phyloP scores from a whole-genome alignment of 176 grass and related monocot species.

The Lolium multiflorum region DNA sequence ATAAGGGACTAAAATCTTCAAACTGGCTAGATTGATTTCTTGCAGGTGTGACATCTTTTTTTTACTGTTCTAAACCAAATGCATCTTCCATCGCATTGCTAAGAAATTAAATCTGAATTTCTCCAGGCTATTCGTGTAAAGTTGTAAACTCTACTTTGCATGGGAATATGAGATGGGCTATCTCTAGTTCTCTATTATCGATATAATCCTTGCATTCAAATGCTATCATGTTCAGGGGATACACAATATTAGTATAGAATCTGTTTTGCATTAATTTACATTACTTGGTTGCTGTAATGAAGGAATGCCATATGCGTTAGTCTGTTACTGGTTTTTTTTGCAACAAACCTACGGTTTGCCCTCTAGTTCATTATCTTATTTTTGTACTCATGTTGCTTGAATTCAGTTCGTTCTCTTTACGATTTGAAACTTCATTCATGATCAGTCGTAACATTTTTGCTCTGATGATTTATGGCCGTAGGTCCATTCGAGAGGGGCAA shows the following conservation, averaged over 20 bases:
- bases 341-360: not conserved
- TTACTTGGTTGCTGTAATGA: not conserved
- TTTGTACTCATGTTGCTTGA: not conserved
- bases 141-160: not conserved
- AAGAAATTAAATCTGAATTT: not conserved
- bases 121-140: not conserved
- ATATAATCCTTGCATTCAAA: conserved; percentile 10
- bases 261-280: not conserved
- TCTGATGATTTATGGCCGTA: conserved; percentile 37
- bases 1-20: not conserved
- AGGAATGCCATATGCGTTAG: not conserved
- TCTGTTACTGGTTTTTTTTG: not conserved
- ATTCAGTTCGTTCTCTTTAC: not conserved
- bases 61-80: not conserved
- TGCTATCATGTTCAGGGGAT: not conserved
- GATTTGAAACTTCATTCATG: not conserved
- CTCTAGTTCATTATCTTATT: not conserved
- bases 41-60: not conserved
- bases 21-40: not conserved
- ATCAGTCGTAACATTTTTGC: not conserved
- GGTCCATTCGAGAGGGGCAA: conserved; percentile 80
- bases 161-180: not conserved
- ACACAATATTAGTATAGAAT: not conserved
- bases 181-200: not conserved
- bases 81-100: not conserved